Base-by-base conservation (phyloP, 805 yeast genomes). In the Candida xyloterini region DNA sequence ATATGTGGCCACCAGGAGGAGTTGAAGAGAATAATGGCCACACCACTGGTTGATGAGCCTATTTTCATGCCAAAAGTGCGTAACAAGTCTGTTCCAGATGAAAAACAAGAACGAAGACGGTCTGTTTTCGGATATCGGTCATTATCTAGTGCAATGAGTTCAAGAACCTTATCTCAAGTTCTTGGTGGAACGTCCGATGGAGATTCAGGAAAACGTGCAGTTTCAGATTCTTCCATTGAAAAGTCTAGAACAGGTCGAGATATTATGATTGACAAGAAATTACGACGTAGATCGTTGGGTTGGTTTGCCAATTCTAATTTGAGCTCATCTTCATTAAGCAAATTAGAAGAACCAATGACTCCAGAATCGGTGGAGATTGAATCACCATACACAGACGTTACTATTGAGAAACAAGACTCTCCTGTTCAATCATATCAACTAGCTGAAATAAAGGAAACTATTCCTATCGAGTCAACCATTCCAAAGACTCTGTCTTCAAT, bases 101-200 rank as follows among this genome's bases (percentile, higher is more conserved):
- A 47, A 2, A 53, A 52, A 26, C 51, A 43, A 36, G 32, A 43
- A 9, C 48, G 49, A 33, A 51, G 64, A 39, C 50, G 46, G 30
- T 54, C 63, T 4, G 26, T 57, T 13, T 56, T 57, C 35, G 57
- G 60, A 15, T 56, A 55, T 35, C 38, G 59, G 15, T 51, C 62
- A 3, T 30, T 55, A 15, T 56, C 62, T 10, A 49, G 34, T 22
- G 54, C 57, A 10, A 25, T 53, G 18, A 48, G 54, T 29, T 29
- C 53, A 11, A 42, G 55, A 21, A 40, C 41, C 10, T 35, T 44
- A 23, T 43, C 53, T 15, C 46, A 44, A 15, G 34, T 38, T 14
- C 35, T 46, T 18, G 27, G 30, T 11, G 40, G 43, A 7, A 32
- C 48, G 7, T 13, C 36, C 10, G 40, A 29, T 13, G 28, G 25